Percentiles rank a stretch among this genome's conserved stretches.
Conservation (phyloP, 768 basidiomycete species). For the Amanita inopinata region DNA sequence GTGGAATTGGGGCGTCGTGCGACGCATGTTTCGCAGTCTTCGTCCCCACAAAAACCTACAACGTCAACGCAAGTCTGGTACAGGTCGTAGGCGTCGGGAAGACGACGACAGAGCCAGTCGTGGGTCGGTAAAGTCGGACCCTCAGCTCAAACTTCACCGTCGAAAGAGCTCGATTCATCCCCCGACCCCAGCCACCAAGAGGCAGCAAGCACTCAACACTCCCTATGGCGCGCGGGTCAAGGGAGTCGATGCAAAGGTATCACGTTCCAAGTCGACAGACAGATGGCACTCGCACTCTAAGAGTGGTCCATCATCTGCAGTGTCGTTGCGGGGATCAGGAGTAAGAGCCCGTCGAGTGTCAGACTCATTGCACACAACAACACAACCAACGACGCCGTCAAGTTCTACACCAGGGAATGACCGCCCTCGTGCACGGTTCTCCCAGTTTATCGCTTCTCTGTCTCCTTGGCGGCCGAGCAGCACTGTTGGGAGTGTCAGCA, state of each 20-base stretch:
- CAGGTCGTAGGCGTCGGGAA: neutral
- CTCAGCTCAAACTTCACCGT: conserved; percentile 13
- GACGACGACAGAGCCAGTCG: conserved; percentile 9
- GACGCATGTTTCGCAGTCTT: conserved; percentile 37
- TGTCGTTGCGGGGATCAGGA: neutral
- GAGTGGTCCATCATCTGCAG: neutral
- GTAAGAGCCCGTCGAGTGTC: conserved; percentile 20
- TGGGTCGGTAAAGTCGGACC: conserved; percentile 17
- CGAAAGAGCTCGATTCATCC: conserved; percentile 7
- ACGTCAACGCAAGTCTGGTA: neutral
- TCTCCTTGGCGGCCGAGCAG: conserved; percentile 23
- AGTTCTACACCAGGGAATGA: conserved; percentile 14
- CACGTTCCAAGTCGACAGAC: conserved; percentile 7
- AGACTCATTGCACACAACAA: conserved; percentile 17
- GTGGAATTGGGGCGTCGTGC: conserved; percentile 44
- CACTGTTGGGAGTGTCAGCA: neutral
- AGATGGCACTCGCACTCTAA: conserved; percentile 1
- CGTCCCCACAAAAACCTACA: conserved; percentile 16
- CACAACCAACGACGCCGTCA: conserved; percentile 13
- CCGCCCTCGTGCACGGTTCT: conserved; percentile 11
- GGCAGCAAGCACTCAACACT: neutral
- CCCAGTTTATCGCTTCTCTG: conserved; percentile 20
- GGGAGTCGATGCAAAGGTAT: neutral
- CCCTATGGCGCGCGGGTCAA: too few species aligned
- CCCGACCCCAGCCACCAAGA: neutral